Base-by-base conservation (phyloP, 2,329 filamentous ascomycete species). In the Hypoxylon sp. region DNA sequence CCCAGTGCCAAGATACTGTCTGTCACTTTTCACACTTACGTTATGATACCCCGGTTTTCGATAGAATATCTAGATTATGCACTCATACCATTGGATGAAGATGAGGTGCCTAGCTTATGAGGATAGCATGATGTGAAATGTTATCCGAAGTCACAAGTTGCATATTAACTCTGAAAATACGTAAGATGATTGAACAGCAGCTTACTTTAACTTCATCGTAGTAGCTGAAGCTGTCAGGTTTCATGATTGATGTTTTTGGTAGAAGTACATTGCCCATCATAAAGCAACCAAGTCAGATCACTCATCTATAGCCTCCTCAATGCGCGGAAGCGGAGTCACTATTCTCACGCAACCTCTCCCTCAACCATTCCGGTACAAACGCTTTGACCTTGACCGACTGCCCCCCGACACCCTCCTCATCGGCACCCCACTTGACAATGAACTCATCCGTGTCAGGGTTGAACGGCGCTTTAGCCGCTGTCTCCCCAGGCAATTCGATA, bases 281-380 rank as follows among this genome's bases (percentile, higher is more conserved):
- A 3, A 3, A 27, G 24, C 24, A 27, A 27, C 24, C 21, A 8
- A 32, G n/a, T 19, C 2, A 4, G 17, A 19, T 39, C 10, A 15
- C 32, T 37, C 6, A 5, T 37, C n/a, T 39, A 21, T 10, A 19
- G 21, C 10, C 19, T 32, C 7, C 19, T 55, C 19, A 52, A 27
- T 46, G 48, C 15, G 19, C 57, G 6, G 42, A 39, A 56, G 3
- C 21, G 37, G 56, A 35, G 17, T 19, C 17, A 31, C 15, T 17
- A 17, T 10, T 39, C 50, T 67, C 63, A 4, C 11, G 19, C 50
- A 88, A 72, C 13, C 80, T 80, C 19, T 74, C 73, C 59, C 84
- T 81, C 76, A 89, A 62, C 95, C 95, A 98, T 44, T 89, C 84
- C 0, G 94, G 94, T 73, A 98, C 90, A 79, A 97, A 92, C 0